These are phyloP conservation scores for Aspergillus nomiae DNA, from an alignment of 2,329 filamentous ascomycete species.

Conservation along the genomic window DNA sequence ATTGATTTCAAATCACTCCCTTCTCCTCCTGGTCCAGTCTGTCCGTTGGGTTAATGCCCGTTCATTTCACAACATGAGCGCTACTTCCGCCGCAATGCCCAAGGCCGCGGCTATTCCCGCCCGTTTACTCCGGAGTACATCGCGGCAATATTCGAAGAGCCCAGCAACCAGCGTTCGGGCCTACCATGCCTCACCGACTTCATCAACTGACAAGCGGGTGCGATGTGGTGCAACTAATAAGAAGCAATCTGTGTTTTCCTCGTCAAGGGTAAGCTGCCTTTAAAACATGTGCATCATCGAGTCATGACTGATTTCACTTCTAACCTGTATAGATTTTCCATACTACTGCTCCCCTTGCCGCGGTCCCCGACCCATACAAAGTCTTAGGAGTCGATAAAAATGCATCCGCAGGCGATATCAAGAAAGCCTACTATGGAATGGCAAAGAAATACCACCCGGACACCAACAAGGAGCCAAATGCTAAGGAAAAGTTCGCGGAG, in stretches of 20 bases:
- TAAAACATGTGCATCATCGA: background rate
- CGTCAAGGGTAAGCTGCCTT: slow-evolving; percentile 33
- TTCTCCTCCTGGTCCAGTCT: background rate
- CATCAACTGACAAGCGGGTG: slow-evolving; percentile 28
- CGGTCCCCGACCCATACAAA: slow-evolving; percentile 81
- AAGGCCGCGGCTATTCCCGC: slow-evolving; percentile 46
- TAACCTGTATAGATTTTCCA: slow-evolving; percentile 44
- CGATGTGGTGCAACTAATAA: slow-evolving; percentile 28
- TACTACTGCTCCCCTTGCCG: slow-evolving; percentile 59
- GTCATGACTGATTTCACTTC: slow-evolving; percentile 9
- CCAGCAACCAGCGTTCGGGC: slow-evolving; percentile 30
- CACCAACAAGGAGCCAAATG: slow-evolving; percentile 91
- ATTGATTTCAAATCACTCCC: slow-evolving; percentile 1
- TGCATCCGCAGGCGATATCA: slow-evolving; percentile 85
- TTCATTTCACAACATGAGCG: slow-evolving; percentile 39
- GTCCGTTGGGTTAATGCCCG: slow-evolving; percentile 13
- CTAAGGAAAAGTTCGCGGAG: slow-evolving; percentile 92
- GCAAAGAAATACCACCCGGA: slow-evolving; percentile 98
- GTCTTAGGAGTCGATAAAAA: slow-evolving; percentile 80
- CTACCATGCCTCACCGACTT: slow-evolving; percentile 36
- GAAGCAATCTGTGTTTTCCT: slow-evolving; percentile 26
- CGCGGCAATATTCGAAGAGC: slow-evolving; percentile 42
- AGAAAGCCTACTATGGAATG: slow-evolving; percentile 96
- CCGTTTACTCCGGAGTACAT: slow-evolving; percentile 42
- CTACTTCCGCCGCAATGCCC: slow-evolving; percentile 42